Base-by-base conservation (phyloP, 352 stramenopile species). In the Pythium myriotylum region DNA sequence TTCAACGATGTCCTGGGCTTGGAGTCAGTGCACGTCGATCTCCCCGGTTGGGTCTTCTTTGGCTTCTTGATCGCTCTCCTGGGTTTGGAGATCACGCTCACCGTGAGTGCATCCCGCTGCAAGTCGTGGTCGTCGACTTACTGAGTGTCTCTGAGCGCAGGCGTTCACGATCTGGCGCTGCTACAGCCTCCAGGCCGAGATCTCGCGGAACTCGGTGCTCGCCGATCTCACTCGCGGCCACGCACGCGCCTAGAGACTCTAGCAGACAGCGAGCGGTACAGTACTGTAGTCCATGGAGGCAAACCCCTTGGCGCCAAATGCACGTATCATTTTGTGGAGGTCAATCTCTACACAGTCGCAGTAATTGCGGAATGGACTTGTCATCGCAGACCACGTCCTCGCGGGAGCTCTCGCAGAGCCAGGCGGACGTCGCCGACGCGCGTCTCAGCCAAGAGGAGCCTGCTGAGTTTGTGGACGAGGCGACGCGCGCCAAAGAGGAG, bases 161-260 rank as follows among this genome's bases (percentile, higher is more conserved):
- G 70, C 65, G 3, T 86, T 85, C 37, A 65, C 66, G 29, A 82
- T 89, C 48, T 71, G 80, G 67, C 68, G 77, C 26, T 72, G 65
- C 39, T 63, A 79, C 60, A 83, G 80, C 24, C 65, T 92, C n/a
- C 79, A 79, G 56, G 74, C 78, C n/a, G 82, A 92, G 71, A 74
- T 92, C 54, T 62, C 70, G n/a, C 78, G 82, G 29, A 89, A 92
- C 65, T 81, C 83, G 16, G 84, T 87, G 52, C 84, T 87, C 59
- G 39, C 74, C 17, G 62, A 70, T 14, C 60, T 67, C 57, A 69
- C 60, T 27, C 74, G 76, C 47, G 73, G 74, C 42, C 66, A 76
- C 26, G 49, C 47, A n/a, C n/a, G n/a, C n/a, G n/a, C n/a, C n/a
- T n/a, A n/a, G n/a, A n/a, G n/a, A n/a, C n/a, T n/a, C n/a, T n/a